phyloP scores from a whole-genome alignment of 495 filamentous ascomycete genomes.

The Talaromyces trachyspermus region DNA sequence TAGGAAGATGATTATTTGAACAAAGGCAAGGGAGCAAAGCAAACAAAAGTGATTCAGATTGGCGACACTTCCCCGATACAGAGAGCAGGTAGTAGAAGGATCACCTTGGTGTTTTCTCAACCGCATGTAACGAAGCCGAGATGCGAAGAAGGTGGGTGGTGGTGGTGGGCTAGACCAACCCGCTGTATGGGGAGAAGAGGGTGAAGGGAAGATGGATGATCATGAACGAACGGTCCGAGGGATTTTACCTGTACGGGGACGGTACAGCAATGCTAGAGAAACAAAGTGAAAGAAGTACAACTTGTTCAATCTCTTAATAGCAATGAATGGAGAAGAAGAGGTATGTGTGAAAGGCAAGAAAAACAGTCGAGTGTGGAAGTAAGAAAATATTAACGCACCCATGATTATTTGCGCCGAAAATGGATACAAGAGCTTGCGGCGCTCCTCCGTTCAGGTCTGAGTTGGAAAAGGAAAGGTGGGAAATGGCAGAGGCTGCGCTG shows the following conservation, averaged over 20 bases:
- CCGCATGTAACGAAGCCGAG: background rate
- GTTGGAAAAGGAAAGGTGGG: constrained; percentile 9
- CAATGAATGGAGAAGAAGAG: constrained; percentile 8
- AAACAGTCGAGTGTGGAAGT: constrained; percentile 16
- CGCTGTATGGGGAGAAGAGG: constrained; percentile 10
- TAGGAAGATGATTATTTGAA: too few relatives aligned
- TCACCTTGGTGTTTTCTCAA: background rate
- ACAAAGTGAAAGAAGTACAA: constrained; percentile 1
- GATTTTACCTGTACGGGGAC: constrained; percentile 18
- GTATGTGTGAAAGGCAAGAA: constrained; percentile 15
- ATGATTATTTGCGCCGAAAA: constrained; percentile 24
- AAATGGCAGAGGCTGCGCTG: constrained; percentile 9
- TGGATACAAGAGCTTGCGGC: constrained; percentile 8
- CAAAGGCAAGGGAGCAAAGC: background rate
- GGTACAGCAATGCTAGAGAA: constrained; percentile 17
- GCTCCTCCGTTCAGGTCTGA: constrained; percentile 9
- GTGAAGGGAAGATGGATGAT: constrained; percentile 16
- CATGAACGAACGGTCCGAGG: constrained; percentile 7
- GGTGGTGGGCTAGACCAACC: constrained; percentile 5
- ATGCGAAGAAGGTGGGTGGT: background rate
- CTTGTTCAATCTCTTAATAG: too few relatives aligned
- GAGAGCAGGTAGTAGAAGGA: background rate
- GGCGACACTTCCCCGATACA: background rate
- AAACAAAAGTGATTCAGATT: constrained; percentile 18
- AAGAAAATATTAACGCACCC: constrained; percentile 12